Percentiles rank a stretch among this genome's conserved stretches.
Conservation (phyloP, 805 yeast genomes). For the Saccharomycopsis capsularis region DNA sequence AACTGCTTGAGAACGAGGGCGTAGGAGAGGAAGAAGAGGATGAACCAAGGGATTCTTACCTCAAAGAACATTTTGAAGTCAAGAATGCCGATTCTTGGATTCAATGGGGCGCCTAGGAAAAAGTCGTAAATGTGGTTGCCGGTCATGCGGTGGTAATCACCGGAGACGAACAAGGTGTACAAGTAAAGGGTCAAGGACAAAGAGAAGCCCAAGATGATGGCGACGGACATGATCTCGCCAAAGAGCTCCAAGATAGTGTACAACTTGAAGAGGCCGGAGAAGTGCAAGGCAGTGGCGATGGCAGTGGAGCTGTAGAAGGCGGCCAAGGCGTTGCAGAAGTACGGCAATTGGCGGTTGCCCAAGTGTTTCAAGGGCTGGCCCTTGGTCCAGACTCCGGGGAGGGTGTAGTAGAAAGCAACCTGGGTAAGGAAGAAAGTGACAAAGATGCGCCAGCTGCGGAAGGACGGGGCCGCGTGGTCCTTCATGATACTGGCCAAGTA, state of each 20-base stretch:
- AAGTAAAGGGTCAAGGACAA: constrained; percentile 66
- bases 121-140: constrained; percentile 86
- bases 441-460: constrained; percentile 62
- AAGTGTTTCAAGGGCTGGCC: constrained; percentile 89
- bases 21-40: constrained; percentile 67
- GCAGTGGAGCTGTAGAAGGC: constrained; percentile 66
- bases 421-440: constrained; percentile 63
- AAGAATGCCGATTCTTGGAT: constrained; percentile 88
- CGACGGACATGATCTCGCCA: constrained; percentile 89
- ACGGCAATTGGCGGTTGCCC: constrained; percentile 75
- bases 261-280: constrained; percentile 65
- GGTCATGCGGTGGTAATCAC: constrained; percentile 84
- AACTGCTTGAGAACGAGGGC: constrained; percentile 73
- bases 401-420: constrained; percentile 63
- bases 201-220: constrained; percentile 69
- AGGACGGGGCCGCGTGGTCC: constrained; percentile 52
- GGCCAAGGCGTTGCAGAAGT: constrained; percentile 88
- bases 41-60: constrained; percentile 96
- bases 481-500: constrained; percentile 40
- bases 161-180: constrained; percentile 54
- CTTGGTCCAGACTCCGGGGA: constrained; percentile 92
- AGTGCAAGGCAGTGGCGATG: constrained; percentile 56
- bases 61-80: constrained; percentile 97
- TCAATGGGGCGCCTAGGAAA: constrained; percentile 96
- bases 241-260: constrained; percentile 72